Evolutionary conservation across 352 stramenopile species (phyloP), one percentile per base, ranked within the genome.

Genomic region (Pythium aquatile): DNA sequence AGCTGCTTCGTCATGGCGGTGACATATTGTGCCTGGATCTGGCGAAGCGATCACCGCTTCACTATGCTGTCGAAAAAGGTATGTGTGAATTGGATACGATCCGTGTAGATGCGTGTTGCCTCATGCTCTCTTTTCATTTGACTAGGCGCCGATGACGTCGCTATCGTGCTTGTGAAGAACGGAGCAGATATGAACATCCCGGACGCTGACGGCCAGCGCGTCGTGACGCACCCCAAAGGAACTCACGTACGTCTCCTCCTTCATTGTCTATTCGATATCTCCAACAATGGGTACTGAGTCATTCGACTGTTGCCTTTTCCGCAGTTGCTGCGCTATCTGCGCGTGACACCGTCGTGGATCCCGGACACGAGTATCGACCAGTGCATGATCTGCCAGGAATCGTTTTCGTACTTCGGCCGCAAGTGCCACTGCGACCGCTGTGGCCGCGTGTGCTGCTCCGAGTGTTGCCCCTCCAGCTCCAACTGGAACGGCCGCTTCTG

Each of bases 51-150:
- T 90, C 83, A 10, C 77, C 85, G 8, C 53, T 94, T 17, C 83
- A 92, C 37, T 90, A 92, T 55, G 87, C 79, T 37, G 81, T 88
- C 54, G 84, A 91, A 44, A 88, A 87, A 79, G 83, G 84, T 91
- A 54, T 3, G 68, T 44, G 14, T 48, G n/a, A n/a, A 17, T 4
- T 42, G 9, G 32, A 35, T 35, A 16, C 17, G 11, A 42, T 42
- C 13, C 4, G 37, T 42, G 37, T 42, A 4, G 5, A 6, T 42
- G 37, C 4, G 4, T 17, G 37, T 42, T 47, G 16, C 16, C 40
- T 47, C 13, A 47, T 26, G 16, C 14, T 53, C 20, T 16, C n/a
- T 9, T 53, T 11, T 33, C 33, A 8, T 33, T 32, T 33, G 6
- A 5, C 8, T 40, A 92, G 83, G 82, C n/a, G 80, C 87, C 63